Evolutionary conservation across 805 yeast species (phyloP).

Genomic region (Candida peoriensis): DNA sequence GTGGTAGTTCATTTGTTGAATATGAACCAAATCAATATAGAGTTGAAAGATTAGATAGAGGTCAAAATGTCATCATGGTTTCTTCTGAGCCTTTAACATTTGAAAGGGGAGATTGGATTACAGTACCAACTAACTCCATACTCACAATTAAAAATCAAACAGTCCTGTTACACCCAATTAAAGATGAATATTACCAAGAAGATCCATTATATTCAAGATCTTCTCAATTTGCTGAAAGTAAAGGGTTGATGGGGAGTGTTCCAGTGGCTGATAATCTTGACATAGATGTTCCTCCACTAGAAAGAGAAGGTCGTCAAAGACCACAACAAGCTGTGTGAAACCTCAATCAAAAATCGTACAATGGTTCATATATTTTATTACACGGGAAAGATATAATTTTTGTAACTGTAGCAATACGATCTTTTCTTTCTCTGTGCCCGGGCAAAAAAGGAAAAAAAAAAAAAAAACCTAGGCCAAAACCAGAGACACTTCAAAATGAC

Average conservation of each 20-base stretch:
- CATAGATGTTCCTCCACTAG: constrained; percentile 66
- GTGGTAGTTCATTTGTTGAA: constrained; percentile 89
- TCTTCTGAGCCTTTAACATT: constrained; percentile 96
- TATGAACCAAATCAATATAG: constrained; percentile 86
- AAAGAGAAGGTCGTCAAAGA: constrained; percentile 64
- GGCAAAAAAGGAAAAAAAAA: neutral
- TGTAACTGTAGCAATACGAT: neutral
- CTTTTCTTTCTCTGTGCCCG: neutral
- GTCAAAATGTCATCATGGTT: constrained; percentile 93
- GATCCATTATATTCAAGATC: constrained; percentile 67
- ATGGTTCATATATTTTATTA: too few species aligned
- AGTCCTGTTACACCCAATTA: constrained; percentile 83
- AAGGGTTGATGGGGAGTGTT: constrained; percentile 90
- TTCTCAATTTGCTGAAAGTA: constrained; percentile 77
- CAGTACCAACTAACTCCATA: constrained; percentile 89
- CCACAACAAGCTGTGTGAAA: constrained; percentile 9
- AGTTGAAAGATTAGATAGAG: constrained; percentile 90
- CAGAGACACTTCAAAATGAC: neutral
- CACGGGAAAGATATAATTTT: too few species aligned
- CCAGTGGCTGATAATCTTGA: constrained; percentile 56
- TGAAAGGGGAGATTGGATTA: constrained; percentile 96
- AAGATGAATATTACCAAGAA: constrained; percentile 80
- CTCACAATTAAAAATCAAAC: constrained; percentile 81
- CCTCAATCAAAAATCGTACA: neutral
- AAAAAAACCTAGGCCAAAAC: neutral